phyloP scores from a whole-genome alignment of 768 basidiomycete species.

The Pleurotus salmoneostramineus region DNA sequence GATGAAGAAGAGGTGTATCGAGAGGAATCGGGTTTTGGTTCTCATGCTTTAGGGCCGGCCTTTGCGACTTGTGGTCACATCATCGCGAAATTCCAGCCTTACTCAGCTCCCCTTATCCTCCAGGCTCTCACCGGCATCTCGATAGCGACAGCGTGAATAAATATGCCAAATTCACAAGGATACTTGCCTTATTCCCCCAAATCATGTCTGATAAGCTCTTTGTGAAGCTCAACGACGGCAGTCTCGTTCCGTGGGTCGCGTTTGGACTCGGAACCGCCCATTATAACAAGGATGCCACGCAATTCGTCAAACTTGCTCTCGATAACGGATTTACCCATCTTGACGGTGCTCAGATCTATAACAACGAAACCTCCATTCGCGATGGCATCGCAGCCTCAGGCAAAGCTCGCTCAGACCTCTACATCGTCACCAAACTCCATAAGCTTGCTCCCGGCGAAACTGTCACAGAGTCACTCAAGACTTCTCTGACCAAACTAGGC shows the following conservation, averaged over 20 bases:
- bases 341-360: conserved; percentile 60
- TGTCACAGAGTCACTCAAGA: conserved; percentile 43
- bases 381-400: conserved; percentile 45
- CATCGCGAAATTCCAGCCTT: background rate
- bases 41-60: conserved; percentile 10
- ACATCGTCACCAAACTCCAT: conserved; percentile 57
- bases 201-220: conserved; percentile 22
- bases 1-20: conserved; percentile 28
- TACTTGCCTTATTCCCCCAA: conserved; percentile 12
- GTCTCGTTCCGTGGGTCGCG: conserved; percentile 48
- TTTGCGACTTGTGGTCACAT: background rate
- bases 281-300: conserved; percentile 37
- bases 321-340: conserved; percentile 56
- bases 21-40: background rate
- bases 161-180: background rate
- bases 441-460: conserved; percentile 37
- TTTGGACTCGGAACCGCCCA: conserved; percentile 63
- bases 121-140: background rate
- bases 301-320: conserved; percentile 42
- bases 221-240: conserved; percentile 53
- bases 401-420: conserved; percentile 51
- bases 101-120: background rate
- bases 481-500: conserved; percentile 50
- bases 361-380: conserved; percentile 52
- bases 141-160: background rate